Conservation (phyloP, 2,329 filamentous ascomycete genomes). For the Phyllachora maydis region DNA sequence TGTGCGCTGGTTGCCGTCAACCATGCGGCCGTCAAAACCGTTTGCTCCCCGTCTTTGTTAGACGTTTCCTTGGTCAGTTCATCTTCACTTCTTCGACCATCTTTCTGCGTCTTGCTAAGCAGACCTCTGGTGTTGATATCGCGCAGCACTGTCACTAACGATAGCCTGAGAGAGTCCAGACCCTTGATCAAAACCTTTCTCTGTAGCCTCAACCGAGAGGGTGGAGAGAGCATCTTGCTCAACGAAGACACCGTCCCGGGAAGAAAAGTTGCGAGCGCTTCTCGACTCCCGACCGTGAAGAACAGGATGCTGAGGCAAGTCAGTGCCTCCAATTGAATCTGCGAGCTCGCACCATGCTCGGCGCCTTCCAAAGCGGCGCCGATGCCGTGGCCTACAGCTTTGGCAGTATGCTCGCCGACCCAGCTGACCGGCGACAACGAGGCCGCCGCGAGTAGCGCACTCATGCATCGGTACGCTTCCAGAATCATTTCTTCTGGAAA, state of each 20-base stretch:
- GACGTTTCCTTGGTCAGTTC: constrained; percentile 7
- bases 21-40: constrained; percentile 38
- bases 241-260: constrained; percentile 74
- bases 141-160: constrained; percentile 32
- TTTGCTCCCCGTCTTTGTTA: constrained; percentile 15
- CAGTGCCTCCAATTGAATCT: constrained; percentile 53
- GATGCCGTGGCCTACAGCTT: constrained; percentile 63
- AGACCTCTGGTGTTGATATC: constrained; percentile 33
- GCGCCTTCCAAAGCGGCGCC: constrained; percentile 60
- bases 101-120: constrained; percentile 11
- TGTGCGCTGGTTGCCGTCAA: constrained; percentile 61
- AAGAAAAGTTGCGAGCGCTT: constrained; percentile 67
- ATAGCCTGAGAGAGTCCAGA: constrained; percentile 32
- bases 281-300: constrained; percentile 42
- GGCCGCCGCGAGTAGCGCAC: constrained; percentile 34
- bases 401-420: constrained; percentile 35
- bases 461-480: constrained; percentile 50
- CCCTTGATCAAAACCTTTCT: constrained; percentile 43
- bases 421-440: constrained; percentile 1
- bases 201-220: constrained; percentile 27
- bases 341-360: constrained; percentile 38
- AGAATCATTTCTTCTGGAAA: constrained; percentile 54
- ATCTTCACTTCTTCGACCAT: constrained; percentile 7
- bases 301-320: constrained; percentile 41
- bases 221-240: constrained; percentile 52